These are phyloP conservation scores for Gossypium arboreum DNA, from an alignment of 345 rosid species.

Conservation along the genomic window DNA sequence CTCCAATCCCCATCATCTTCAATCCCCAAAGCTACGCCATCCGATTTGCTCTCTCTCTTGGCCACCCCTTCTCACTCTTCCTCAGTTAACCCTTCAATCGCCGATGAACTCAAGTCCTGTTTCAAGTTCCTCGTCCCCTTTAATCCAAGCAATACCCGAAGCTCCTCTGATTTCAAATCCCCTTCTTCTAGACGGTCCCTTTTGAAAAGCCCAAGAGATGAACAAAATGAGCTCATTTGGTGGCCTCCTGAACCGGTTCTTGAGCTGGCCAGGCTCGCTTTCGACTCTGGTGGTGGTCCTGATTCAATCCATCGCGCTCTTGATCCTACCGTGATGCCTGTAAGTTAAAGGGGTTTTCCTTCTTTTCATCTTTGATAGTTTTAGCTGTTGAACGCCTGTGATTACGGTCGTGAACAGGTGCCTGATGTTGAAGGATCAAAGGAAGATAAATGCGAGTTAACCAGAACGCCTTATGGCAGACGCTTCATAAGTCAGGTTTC, in stretches of 20 bases:
- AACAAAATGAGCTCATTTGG: conserved; percentile 71
- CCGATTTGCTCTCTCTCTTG: conserved; percentile 66
- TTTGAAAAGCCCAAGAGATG: neutral
- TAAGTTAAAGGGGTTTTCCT: conserved; percentile 18
- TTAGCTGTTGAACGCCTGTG: neutral
- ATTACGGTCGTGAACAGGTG: conserved; percentile 35
- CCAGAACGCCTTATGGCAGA: conserved; percentile 77
- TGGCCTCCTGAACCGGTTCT: conserved; percentile 86
- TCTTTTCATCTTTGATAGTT: neutral
- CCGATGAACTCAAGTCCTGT: conserved; percentile 56
- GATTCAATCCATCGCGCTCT: conserved; percentile 57
- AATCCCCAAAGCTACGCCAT: conserved; percentile 61
- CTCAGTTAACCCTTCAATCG: conserved; percentile 48
- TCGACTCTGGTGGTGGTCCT: conserved; percentile 87
- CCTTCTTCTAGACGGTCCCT: conserved; percentile 22
- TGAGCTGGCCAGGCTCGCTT: conserved; percentile 80
- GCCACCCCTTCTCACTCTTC: conserved; percentile 46
- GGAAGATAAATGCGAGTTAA: conserved; percentile 51
- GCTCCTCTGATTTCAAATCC: neutral
- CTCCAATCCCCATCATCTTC: conserved; percentile 25
- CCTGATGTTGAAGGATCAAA: conserved; percentile 57
- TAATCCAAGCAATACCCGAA: conserved; percentile 17
- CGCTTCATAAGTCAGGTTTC: conserved; percentile 63
- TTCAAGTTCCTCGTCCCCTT: conserved; percentile 76
- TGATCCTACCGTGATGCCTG: conserved; percentile 65